Base-by-base conservation (phyloP, 768 basidiomycete genomes). In the Macrocybe gigantea region DNA sequence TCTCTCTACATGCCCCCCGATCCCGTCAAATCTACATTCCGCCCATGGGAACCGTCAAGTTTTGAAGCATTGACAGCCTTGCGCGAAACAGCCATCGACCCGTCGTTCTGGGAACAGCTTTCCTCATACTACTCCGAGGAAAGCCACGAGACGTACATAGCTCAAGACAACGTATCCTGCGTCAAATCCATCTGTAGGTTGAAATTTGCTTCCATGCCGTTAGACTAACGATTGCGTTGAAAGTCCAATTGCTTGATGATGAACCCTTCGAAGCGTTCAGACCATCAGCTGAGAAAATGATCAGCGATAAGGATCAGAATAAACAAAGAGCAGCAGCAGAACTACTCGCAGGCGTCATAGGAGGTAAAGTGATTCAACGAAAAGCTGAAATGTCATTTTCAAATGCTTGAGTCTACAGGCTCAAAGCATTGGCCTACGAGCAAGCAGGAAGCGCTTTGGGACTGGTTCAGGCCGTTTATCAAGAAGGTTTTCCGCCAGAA, bases 261-360 rank as follows among this genome's bases (percentile, higher is more conserved):
- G 79, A 78, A 47, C 82, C 87, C 1, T 78, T 89, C 46, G 72
- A 79, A 46, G 71, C 71, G 0, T 67, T 90, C 49, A 75, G 70
- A 50, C 82, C 82, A 0, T 74, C 78, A 1, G 59, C 91, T 34
- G 82, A 85, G 47, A 72, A 72, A 32, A 65, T 88, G n/a, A 67
- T 92, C 13, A 62, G 64, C 7, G 78, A 88, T 56, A 79, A 84
- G 51, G 82, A 88, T 53, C 84, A 89, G 50, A 86, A 94, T 65
- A 90, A 92, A 66, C 91, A 91, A 60, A 75, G 93, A 31, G 91
- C 88, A 2, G 83, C 88, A 7, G 90, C 90, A 5, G 93, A 96
- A 63, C 71, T 93, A 45, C 61, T 93, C 6, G 88, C 86, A 2
- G 86, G 86, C 22, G 51, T 87, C n/a, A 62, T 88, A 15, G 75